These are phyloP conservation scores for Coprinopsis cinerea DNA, from an alignment of 768 basidiomycete genomes.

Conservation along the genomic window DNA sequence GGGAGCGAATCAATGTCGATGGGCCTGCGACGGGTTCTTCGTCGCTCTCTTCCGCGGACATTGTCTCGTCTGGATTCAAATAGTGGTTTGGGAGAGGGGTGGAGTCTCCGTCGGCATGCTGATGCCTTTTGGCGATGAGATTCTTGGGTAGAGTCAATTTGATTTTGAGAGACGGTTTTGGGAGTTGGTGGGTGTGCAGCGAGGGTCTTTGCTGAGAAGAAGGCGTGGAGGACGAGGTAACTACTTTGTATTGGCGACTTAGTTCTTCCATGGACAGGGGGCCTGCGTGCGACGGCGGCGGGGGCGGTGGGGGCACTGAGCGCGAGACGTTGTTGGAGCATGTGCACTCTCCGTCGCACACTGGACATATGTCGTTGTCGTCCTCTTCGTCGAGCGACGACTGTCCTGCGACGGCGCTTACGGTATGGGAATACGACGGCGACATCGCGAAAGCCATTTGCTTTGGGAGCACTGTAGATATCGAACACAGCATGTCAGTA, in stretches of 20 bases:
- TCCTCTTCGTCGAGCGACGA: slow-evolving; percentile 54
- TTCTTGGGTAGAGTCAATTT: slow-evolving; percentile 61
- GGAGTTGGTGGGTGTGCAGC: slow-evolving; percentile 20
- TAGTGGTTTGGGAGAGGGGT: slow-evolving; percentile 17
- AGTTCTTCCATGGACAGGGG: slow-evolving; percentile 31
- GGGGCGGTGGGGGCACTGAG: slow-evolving; percentile 11
- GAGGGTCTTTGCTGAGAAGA: slow-evolving; percentile 23
- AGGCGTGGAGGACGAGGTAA: slow-evolving; percentile 29
- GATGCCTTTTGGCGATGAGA: slow-evolving; percentile 41
- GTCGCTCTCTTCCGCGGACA: slow-evolving; percentile 34
- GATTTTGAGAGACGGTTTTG: slow-evolving; percentile 55
- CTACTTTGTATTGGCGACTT: slow-evolving; percentile 31
- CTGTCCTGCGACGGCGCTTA: slow-evolving; percentile 39
- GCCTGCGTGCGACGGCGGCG: slow-evolving; percentile 14
- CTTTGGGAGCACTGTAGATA: slow-evolving; percentile 28
- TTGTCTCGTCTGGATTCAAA: slow-evolving; percentile 26
- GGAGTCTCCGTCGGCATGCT: slow-evolving; percentile 15
- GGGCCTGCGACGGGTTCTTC: slow-evolving; percentile 22
- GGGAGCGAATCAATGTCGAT: slow-evolving; percentile 14
- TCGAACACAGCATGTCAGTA: slow-evolving; percentile 9
- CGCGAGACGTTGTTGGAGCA: slow-evolving; percentile 46
- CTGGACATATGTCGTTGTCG: slow-evolving; percentile 83
- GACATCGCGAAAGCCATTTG: slow-evolving; percentile 59
- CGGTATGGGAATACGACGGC: slow-evolving; percentile 65
- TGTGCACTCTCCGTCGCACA: slow-evolving; percentile 87